These are phyloP conservation scores for Chaetoceros tenuissimus DNA, from an alignment of 108 stramenopile species.

Conservation along the genomic window DNA sequence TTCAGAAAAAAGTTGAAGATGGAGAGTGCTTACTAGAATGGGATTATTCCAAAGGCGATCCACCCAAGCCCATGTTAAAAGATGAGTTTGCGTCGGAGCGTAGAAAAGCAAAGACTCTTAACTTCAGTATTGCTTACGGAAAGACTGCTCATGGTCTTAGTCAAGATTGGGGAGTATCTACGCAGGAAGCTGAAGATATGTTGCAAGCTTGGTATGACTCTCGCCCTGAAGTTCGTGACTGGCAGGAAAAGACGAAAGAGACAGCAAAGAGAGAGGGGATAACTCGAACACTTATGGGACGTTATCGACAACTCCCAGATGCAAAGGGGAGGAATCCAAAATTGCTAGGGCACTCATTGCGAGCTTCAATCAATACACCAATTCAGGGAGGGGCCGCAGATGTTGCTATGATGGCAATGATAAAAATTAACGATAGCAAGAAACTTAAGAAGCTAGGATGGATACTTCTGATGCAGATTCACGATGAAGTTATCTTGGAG, in stretches of 20 bases:
- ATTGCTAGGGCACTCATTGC: conserved; percentile 64
- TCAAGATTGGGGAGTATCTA: conserved; percentile 92
- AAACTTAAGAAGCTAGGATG: conserved; percentile 83
- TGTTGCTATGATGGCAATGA: conserved; percentile 99
- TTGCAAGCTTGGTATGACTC: conserved; percentile 91
- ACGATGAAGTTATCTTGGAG: conserved; percentile 99
- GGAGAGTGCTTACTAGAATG: conserved; percentile 97
- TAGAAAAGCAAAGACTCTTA: conserved; percentile 96
- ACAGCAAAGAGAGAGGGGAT: conserved; percentile 57
- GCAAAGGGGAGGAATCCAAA: conserved; percentile 40
- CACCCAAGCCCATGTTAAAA: conserved; percentile 93
- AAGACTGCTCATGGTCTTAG: conserved; percentile 97
- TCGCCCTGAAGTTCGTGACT: conserved; percentile 91
- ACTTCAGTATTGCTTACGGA: conserved; percentile 99
- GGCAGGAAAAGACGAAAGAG: conserved; percentile 83
- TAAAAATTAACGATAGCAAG: conserved; percentile 81
- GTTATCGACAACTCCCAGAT: conserved; percentile 88
- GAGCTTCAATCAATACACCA: conserved; percentile 99
- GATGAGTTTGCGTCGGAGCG: conserved; percentile 96
- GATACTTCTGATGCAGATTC: conserved; percentile 96
- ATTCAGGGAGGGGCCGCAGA: conserved; percentile 99
- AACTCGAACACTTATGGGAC: conserved; percentile 93
- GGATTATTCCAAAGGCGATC: conserved; percentile 89
- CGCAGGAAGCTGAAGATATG: conserved; percentile 88
- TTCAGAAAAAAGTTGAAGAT: conserved; percentile 82